Evolutionary conservation across 208 protist species (phyloP).

Genomic region (Trypanosoma melophagium): DNA sequence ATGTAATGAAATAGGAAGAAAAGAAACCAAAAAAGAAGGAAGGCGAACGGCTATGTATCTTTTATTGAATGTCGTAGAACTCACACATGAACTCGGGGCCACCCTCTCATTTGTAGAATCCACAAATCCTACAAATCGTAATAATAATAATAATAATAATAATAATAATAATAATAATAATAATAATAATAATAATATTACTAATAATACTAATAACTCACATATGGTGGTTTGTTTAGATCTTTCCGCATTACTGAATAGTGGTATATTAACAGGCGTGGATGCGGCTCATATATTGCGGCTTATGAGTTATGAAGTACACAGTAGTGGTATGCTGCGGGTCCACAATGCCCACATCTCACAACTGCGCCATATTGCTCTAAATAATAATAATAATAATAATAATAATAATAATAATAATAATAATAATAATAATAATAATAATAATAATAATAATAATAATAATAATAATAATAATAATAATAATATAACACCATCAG

Average conservation of each 20-base stretch:
- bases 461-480: too few species aligned
- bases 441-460: too few species aligned
- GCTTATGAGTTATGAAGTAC: slow-evolving; percentile 28
- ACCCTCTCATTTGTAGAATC: slow-evolving; percentile 10
- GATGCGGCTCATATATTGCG: slow-evolving; percentile 38
- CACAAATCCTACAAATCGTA: neutral
- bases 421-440: too few species aligned
- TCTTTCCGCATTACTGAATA: slow-evolving; percentile 5
- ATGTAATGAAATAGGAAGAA: neutral
- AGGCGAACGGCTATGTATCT: neutral
- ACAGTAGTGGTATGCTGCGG: neutral
- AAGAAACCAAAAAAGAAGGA: neutral
- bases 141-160: neutral
- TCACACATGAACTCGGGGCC: slow-evolving; percentile 17
- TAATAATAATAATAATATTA: neutral
- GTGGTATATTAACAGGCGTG: slow-evolving; percentile 5
- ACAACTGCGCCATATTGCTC: slow-evolving; percentile 7
- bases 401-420: too few species aligned
- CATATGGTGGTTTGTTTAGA: slow-evolving; percentile 21
- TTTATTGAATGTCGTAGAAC: slow-evolving; percentile 2
- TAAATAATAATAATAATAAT: too few species aligned
- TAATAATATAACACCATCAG: too few species aligned
- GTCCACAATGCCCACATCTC: neutral
- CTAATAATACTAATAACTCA: neutral
- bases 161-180: neutral